Base-by-base conservation (phyloP, 2,329 filamentous ascomycete genomes). In the Emergomyces orientalis region DNA sequence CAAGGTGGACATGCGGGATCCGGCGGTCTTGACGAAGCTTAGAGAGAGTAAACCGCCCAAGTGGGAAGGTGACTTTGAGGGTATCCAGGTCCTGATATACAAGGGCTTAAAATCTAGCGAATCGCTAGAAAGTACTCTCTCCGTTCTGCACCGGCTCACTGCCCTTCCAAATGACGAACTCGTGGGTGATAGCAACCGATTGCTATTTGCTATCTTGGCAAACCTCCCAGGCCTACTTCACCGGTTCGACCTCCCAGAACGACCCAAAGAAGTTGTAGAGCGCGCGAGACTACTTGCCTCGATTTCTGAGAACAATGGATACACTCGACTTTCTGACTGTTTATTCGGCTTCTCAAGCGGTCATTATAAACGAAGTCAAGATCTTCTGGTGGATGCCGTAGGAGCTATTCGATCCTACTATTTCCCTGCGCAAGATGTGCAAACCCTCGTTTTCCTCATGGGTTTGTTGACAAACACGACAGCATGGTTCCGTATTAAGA, bases 21-120 rank as follows among this genome's bases (percentile, higher is more conserved):
- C 86, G 0, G 82, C 78, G 43, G 85, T 95, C 3, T 82, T 93
- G 47, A 81, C 84, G 27, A 78, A 88, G 55, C 81, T 99, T 39
- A 80, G 88, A 62, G 90, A 95, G 30, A 90, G 87, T 19, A 88
- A 90, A 67, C 94, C 94, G 1, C 81, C 85, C 1, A 88, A 88
- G 67, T 99, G 95, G 94, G 91, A 97, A 69, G 91, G 91, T 1
- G 77, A 81, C 0, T 97, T 97, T 69, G 88, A 94, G 64, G 94
- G 95, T 2, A 78, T 99, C 9, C 90, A 96, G 66, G 84, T 87
- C 3, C 78, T 97, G 55, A 82, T 97, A 0, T 93, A 96, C 78
- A 97, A 97, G 74, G 95, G 94, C 0, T 77, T 97, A 34, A 87
- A 93, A 62, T 99, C 94, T 0, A 92, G 91, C 0, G 75, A 87